A percentile compares a stretch with the other conserved stretches of the same genome.
These are phyloP conservation scores for Plasmodium sp. DNA, from an alignment of 169 alveolate species.

Conservation along the genomic window DNA sequence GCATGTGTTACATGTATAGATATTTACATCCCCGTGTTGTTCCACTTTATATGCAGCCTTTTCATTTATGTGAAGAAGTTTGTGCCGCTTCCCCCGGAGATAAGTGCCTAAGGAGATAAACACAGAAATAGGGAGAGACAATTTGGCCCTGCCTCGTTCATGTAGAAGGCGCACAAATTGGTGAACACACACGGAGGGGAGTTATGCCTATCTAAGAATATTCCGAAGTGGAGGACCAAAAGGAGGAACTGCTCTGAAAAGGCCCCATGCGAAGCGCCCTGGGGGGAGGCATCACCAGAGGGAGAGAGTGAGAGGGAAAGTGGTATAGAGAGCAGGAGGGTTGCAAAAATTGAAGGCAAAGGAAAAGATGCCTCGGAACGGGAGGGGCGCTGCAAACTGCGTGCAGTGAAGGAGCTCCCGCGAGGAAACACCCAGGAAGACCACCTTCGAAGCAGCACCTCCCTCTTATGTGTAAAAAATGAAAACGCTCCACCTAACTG, in stretches of 20 bases:
- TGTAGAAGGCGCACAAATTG: neutral
- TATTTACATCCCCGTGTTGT: neutral
- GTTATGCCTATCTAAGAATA: neutral
- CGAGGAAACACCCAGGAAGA: neutral
- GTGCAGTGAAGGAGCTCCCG: neutral
- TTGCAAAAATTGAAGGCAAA: neutral
- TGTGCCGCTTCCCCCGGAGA: neutral
- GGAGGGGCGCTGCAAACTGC: neutral
- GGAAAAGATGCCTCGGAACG: neutral
- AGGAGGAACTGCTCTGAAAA: neutral
- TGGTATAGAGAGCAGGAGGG: neutral
- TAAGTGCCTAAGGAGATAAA: neutral
- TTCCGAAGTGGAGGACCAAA: neutral
- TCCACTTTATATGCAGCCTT: neutral
- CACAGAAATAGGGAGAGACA: neutral
- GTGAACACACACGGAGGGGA: neutral
- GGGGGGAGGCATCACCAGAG: neutral
- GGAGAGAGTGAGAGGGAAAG: neutral
- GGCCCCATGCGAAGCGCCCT: neutral
- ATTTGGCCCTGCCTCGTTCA: neutral
- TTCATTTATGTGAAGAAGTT: neutral
- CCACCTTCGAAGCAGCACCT: neutral
- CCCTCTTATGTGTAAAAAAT: neutral
- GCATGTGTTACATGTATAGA: neutral
- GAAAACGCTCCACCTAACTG: neutral